Base-by-base conservation (phyloP, 371 early-diverging fungal species). In the Syncephalastrum monosporum region DNA sequence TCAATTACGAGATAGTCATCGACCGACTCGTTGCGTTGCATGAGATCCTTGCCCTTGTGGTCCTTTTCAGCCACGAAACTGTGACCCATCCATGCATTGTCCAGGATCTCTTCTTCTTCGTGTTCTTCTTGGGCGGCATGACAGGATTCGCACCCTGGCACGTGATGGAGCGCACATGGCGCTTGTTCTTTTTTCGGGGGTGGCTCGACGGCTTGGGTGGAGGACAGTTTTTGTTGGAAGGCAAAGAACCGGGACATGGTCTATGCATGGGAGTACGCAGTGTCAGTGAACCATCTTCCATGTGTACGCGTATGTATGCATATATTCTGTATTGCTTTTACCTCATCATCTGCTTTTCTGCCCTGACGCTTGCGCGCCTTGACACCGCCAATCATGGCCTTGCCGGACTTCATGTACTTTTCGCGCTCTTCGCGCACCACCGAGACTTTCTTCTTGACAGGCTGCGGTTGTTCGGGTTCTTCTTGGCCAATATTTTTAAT, bases 1-100 rank as follows among this genome's bases (percentile, higher is more conserved):
- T 91, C 92, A 65, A 90, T 86, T 13, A 91, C 91, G 5, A 88
- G 72, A 63, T 86, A 90, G 53, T 89, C 91, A 59, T 91, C 84
- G 1, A 86, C 78, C 5, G 77, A 76, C 44, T 88, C 88, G 15
- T 74, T 75, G 43, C 82, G 74, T 25, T 83, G 77, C 60, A 82
- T 75, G 15, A 83, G 47, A 55, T 86, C 83, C 53, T 86, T 86
- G 33, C 85, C 86, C 49, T 79, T 83, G 43, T 75, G 68, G 58
- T 89, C 88, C 56, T 84, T 86, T 50, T 77, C 84, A 65, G 89
- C 91, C 0, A 79, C 72, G 6, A 92, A 73, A 29, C 76, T 72
- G 64, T 92, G 91, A 4, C 77, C 67, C 60, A 92, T 75, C 92
- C 92, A 92, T 15, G 79, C 86, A 43, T 80, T 64, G 42, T 81